These are phyloP conservation scores for Leucosporidium creatinivorum DNA, from an alignment of 768 basidiomycete species.

Conservation along the genomic window DNA sequence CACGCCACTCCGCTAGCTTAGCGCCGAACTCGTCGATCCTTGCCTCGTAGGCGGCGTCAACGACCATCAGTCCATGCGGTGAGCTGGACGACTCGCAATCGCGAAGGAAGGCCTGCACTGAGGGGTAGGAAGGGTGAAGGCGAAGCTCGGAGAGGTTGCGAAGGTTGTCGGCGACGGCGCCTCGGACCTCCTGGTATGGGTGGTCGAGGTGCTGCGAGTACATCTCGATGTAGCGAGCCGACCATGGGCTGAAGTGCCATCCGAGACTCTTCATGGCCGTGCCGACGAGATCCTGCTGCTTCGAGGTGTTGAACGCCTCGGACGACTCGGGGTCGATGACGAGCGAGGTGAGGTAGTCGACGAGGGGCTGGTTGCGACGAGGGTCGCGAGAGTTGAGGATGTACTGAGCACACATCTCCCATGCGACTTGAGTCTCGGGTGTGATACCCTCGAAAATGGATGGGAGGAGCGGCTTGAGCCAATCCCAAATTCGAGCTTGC, in stretches of 20 bases:
- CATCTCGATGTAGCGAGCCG: slow-evolving; percentile 56
- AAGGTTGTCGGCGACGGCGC: slow-evolving; percentile 36
- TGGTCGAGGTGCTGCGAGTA: slow-evolving; percentile 11
- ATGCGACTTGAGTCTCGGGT: slow-evolving; percentile 69
- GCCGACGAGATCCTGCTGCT: slow-evolving; percentile 34
- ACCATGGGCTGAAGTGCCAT: slow-evolving; percentile 76
- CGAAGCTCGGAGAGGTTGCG: slow-evolving; percentile 33
- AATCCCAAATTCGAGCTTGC: slow-evolving; percentile 65
- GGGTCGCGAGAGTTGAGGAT: slow-evolving; percentile 73
- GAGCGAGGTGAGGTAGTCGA: slow-evolving; percentile 62
- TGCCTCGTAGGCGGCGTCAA: slow-evolving; percentile 31
- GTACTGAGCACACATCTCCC: slow-evolving; percentile 77
- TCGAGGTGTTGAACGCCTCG: slow-evolving; percentile 68
- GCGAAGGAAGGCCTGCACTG: slow-evolving; percentile 32
- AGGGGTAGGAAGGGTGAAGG: slow-evolving; percentile 35
- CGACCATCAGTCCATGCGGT: slow-evolving; percentile 25
- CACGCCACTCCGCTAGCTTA: slow-evolving; percentile 28
- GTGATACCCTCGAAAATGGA: slow-evolving; percentile 65
- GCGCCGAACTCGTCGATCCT: slow-evolving; percentile 28
- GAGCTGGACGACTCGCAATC: slow-evolving; percentile 20
- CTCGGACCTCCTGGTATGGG: slow-evolving; percentile 41
- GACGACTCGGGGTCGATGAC: slow-evolving; percentile 65
- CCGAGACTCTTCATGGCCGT: slow-evolving; percentile 51
- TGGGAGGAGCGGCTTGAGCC: slow-evolving; percentile 64
- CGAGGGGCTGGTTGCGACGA: slow-evolving; percentile 67